Base-by-base conservation (phyloP, 2,329 filamentous ascomycete genomes). In the Aspergillus fumigatus region DNA sequence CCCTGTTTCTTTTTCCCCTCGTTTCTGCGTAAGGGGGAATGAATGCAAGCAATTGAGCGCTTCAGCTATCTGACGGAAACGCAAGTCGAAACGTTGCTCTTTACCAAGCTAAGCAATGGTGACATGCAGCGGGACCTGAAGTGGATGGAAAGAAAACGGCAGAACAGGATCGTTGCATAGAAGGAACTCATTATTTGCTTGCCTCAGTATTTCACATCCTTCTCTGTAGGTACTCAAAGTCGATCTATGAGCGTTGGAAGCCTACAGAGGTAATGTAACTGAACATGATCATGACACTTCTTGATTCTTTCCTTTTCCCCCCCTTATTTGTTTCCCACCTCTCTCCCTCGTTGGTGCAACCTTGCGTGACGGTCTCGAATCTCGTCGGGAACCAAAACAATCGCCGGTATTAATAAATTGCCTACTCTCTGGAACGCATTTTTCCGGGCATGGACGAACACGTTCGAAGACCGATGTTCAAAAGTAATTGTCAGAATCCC, bases 101-200 rank as follows among this genome's bases (percentile, higher is more conserved):
- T 60, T 58, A 53, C 58, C 53, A 11, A 51, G 53, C 51, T 35
- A 38, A 50, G 58, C 35, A 57, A 32, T 32, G 51, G 43, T 47
- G 43, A 47, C 23, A 47, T 26, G 43, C 21, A 23, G 35, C 21
- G 8, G 21, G 43, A 9, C 43, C 45, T 49, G 19, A 25, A 38
- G 26, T n/a, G 35, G 25, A 52, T 35, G 26, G 32, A 45, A 47
- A 27, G 26, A 26, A 45, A 47, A 21, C 25, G 11, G 48, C 23
- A 43, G 40, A 27, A 8, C 50, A 41, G 8, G 41, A 4, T 43
- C 19, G 53, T 27, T 38, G 48, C 27, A 50, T 17, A 7, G 47
- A 52, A 23, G 27, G 14, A 35, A 35, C 47, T n/a, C 19, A 48
- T 19, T 35, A 35, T 17, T 35, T 5, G 32, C 32, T 14, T 35